phyloP scores from a whole-genome alignment of 352 stramenopile species.

The Phytophthora megakarya region DNA sequence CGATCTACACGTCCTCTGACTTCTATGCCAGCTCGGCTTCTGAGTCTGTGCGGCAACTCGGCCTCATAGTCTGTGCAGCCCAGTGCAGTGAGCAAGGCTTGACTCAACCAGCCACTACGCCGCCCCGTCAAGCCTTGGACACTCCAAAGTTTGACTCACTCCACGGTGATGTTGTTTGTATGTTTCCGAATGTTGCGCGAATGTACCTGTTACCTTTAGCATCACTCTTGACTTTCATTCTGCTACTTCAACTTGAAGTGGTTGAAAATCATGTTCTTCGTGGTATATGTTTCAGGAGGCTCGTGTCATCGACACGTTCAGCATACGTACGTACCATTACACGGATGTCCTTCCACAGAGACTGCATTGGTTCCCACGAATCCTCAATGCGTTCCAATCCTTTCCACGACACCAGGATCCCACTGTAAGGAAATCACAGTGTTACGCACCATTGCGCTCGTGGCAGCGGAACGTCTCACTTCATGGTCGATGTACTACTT shows the following conservation, averaged over 20 bases:
- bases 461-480: not conserved
- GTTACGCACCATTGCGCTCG: not conserved
- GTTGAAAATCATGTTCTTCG: not conserved
- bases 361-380: not conserved
- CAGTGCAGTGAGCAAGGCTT: conserved; percentile 8
- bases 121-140: not conserved
- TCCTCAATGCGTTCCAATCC: conserved; percentile 1
- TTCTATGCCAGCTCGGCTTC: too few relatives aligned
- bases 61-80: conserved; percentile 5
- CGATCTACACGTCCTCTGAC: too few relatives aligned
- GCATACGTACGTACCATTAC: not conserved
- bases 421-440: not conserved
- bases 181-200: not conserved
- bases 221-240: not conserved
- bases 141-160: not conserved
- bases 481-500: not conserved
- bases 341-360: conserved; percentile 1
- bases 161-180: not conserved
- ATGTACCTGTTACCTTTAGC: not conserved
- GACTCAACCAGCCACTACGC: conserved; percentile 9
- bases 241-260: not conserved
- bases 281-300: not conserved
- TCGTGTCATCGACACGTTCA: not conserved
- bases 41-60: too few relatives aligned
- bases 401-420: conserved; percentile 5